Evolutionary conservation across 176 grass and related monocot species (phyloP).

Genomic region (Stipa capillata): DNA sequence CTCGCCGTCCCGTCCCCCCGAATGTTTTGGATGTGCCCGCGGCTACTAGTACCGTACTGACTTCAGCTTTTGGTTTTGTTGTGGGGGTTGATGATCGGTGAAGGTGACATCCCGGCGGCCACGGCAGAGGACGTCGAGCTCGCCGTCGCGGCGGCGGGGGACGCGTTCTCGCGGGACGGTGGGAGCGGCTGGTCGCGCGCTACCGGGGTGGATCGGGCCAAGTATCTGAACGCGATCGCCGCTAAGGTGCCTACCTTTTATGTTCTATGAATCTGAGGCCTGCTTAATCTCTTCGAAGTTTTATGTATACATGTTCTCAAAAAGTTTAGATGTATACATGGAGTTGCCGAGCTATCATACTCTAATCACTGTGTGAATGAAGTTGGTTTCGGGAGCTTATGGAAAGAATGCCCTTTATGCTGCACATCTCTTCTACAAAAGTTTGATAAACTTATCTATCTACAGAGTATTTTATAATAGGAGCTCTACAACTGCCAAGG

Average conservation of each 20-base stretch:
- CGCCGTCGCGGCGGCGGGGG: constrained; percentile 69
- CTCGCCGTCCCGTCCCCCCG: neutral
- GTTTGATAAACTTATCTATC: neutral
- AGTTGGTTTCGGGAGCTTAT: neutral
- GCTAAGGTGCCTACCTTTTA: constrained; percentile 39
- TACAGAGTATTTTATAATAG: no score
- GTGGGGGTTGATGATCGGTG: neutral
- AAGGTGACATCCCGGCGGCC: constrained; percentile 81
- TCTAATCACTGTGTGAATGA: neutral
- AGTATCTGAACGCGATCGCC: constrained; percentile 76
- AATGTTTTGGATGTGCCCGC: neutral
- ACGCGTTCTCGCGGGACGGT: constrained; percentile 48
- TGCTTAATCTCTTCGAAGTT: neutral
- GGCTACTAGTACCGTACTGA: neutral
- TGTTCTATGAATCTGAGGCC: neutral
- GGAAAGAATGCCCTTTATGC: neutral
- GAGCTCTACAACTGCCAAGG: neutral
- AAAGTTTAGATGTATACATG: neutral
- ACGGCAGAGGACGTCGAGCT: constrained; percentile 93
- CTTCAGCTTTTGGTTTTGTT: neutral
- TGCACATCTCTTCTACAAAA: neutral
- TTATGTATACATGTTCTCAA: neutral
- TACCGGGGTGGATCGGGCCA: constrained; percentile 46
- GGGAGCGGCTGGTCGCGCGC: constrained; percentile 69
- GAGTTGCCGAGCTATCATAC: neutral